A percentile compares a stretch with the other conserved stretches of the same genome.
These are phyloP conservation scores for Euryodendron excelsum DNA, from an alignment of 148 eudicot species.

Conservation along the genomic window DNA sequence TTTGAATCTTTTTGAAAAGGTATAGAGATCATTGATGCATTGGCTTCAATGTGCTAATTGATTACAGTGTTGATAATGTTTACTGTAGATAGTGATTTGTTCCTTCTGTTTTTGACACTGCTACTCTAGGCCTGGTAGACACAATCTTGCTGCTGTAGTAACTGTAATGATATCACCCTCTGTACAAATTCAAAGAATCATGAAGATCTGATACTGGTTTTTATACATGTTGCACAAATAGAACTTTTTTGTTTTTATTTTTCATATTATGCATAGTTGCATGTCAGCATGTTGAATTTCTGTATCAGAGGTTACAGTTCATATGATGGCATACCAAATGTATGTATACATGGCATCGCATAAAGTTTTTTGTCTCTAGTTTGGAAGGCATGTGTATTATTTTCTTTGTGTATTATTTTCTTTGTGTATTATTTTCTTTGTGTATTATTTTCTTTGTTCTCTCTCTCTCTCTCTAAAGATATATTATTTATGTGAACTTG, in stretches of 20 bases:
- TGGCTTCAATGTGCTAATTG: constrained; percentile 3
- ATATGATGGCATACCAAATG: not conserved
- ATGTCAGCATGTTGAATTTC: not conserved
- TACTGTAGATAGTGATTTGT: not conserved
- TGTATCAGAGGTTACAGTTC: constrained; percentile 2
- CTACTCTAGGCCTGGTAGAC: not conserved
- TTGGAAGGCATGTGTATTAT: not conserved
- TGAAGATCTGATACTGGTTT: not conserved
- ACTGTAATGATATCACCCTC: not conserved
- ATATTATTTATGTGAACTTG: not conserved
- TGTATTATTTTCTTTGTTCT: not conserved
- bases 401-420: not conserved
- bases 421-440: not conserved
- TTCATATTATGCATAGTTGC: not conserved
- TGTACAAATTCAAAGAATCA: not conserved
- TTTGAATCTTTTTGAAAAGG: constrained; percentile 94
- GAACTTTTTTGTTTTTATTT: not conserved
- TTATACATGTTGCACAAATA: not conserved
- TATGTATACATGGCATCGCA: not conserved
- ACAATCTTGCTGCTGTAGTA: not conserved
- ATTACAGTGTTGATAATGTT: not conserved
- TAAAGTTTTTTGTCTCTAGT: not conserved
- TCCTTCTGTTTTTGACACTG: not conserved
- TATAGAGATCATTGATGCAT: constrained; percentile 19
- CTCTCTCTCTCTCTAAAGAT: not conserved